Evolutionary conservation across 2,329 filamentous ascomycete genomes (phyloP).

Genomic region (Scedosporium aurantiacum): DNA sequence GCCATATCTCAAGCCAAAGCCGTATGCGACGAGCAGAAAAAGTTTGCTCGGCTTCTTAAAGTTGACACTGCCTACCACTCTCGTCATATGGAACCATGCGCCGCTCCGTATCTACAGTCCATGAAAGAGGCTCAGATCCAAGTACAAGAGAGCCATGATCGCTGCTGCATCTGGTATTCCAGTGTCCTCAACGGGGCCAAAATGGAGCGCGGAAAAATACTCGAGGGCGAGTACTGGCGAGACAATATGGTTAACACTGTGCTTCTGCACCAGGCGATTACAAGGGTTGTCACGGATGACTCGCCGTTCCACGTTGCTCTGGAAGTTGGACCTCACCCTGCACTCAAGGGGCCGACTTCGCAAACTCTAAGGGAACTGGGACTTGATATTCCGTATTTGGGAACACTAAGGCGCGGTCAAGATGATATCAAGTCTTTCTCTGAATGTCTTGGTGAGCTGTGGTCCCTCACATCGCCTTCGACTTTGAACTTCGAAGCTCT

Average conservation of each 20-base stretch:
- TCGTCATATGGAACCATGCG: constrained; percentile 20
- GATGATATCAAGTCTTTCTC: constrained; percentile 30
- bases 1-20: constrained; percentile 10
- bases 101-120: constrained; percentile 13
- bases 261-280: constrained; percentile 28
- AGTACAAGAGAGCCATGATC: too few species aligned
- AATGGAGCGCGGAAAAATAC: too few species aligned
- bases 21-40: constrained; percentile 3
- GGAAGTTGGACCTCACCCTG: constrained; percentile 38
- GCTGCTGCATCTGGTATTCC: not conserved
- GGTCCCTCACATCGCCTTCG: too few species aligned
- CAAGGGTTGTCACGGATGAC: not conserved
- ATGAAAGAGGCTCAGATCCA: not conserved
- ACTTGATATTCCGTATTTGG: not conserved
- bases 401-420: constrained; percentile 13
- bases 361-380: constrained; percentile 32
- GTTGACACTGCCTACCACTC: constrained; percentile 18
- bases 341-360: constrained; percentile 36
- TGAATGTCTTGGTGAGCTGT: not conserved
- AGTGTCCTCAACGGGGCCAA: not conserved
- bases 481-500: constrained; percentile 7
- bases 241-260: constrained; percentile 33
- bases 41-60: constrained; percentile 13
- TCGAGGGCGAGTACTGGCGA: not conserved
- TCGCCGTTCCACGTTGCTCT: not conserved